Evolutionary conservation across 2,329 filamentous ascomycete species (phyloP).

Genomic region (Scedosporium boydii): DNA sequence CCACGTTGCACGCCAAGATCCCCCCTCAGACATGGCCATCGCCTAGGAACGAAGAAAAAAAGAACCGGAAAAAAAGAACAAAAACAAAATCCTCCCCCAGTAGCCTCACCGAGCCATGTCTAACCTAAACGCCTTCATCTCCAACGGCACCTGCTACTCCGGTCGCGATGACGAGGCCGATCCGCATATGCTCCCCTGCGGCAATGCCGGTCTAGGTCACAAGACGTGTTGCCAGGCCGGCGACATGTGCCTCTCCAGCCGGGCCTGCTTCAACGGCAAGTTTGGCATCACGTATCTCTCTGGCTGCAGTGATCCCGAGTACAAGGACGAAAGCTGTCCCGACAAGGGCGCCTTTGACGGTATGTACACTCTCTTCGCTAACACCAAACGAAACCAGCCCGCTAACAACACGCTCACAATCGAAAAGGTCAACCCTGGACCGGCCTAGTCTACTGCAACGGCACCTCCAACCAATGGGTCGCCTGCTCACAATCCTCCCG

Average conservation of each 20-base stretch:
- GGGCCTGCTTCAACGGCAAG: conserved; percentile 15
- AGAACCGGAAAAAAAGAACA: no score
- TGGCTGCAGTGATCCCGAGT: conserved; percentile 24
- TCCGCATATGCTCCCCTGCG: conserved; percentile 20
- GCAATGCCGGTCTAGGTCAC: conserved; percentile 20
- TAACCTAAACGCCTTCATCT: conserved; percentile 16
- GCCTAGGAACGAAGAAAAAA: no score
- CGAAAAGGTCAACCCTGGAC: conserved; percentile 19
- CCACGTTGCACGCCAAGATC: no score
- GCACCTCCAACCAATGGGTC: conserved; percentile 20
- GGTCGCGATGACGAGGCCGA: conserved; percentile 9
- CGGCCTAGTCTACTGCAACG: conserved; percentile 24
- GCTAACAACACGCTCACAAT: neutral
- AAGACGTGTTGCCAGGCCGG: conserved; percentile 21
- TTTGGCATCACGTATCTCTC: conserved; percentile 25
- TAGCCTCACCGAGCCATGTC: conserved; percentile 4
- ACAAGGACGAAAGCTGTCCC: conserved; percentile 22
- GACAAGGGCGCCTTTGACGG: conserved; percentile 16
- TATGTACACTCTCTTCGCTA: neutral
- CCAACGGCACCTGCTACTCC: conserved; percentile 24
- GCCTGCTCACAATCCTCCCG: conserved; percentile 18
- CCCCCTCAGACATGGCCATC: no score
- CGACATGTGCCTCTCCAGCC: conserved; percentile 22
- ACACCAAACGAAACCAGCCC: neutral
- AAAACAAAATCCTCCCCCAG: neutral